Conservation (phyloP, 768 basidiomycete species). For the Lactifluus rugatus region DNA sequence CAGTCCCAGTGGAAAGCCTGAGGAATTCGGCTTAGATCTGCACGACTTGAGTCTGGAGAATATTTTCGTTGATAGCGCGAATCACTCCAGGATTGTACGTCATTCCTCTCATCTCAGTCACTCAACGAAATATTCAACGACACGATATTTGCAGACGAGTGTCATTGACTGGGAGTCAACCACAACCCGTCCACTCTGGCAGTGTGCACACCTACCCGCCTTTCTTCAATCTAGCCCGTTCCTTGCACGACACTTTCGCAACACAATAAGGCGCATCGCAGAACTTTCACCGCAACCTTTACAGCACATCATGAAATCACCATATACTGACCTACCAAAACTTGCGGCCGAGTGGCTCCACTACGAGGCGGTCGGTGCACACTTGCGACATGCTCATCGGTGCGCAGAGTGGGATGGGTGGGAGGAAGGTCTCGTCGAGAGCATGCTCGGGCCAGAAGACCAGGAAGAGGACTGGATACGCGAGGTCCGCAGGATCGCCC, state of each 20-base stretch:
- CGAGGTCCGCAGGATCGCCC: conserved; percentile 1
- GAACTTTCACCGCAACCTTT: conserved; percentile 15
- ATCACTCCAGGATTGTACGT: conserved; percentile 63
- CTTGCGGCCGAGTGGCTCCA: conserved; percentile 65
- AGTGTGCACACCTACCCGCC: conserved; percentile 70
- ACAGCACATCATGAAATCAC: conserved; percentile 22
- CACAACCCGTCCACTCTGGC: conserved; percentile 80
- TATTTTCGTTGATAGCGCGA: conserved; percentile 65
- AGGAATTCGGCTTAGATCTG: conserved; percentile 73
- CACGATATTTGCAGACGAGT: conserved; percentile 45
- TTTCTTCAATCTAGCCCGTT: conserved; percentile 74
- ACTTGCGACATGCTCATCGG: conserved; percentile 67
- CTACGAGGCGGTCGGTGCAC: conserved; percentile 54
- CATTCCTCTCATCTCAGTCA: conserved; percentile 13
- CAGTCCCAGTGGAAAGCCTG: conserved; percentile 29
- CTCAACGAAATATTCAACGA: background rate
- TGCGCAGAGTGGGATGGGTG: conserved; percentile 86
- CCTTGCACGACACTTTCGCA: conserved; percentile 59
- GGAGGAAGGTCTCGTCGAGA: conserved; percentile 75
- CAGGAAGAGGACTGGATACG: conserved; percentile 61
- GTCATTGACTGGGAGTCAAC: conserved; percentile 90
- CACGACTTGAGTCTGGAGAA: conserved; percentile 84
- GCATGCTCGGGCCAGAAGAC: conserved; percentile 65
- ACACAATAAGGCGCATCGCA: conserved; percentile 46
- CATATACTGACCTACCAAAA: conserved; percentile 29